Base-by-base conservation (phyloP, 1,284 basidiomycete genomes). In the Dichomitus squalens region DNA sequence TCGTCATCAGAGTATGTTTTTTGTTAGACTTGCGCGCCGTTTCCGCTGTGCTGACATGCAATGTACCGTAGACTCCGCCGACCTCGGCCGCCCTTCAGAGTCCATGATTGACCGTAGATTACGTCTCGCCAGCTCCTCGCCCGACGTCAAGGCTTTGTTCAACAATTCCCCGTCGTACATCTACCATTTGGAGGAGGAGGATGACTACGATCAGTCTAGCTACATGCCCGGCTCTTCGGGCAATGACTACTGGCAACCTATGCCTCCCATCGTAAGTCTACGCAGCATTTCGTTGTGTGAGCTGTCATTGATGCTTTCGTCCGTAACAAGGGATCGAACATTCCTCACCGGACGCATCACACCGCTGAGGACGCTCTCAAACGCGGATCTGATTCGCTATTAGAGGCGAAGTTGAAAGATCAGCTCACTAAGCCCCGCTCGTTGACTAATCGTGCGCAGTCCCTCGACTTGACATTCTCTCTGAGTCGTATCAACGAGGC, bases 131-230 rank as follows among this genome's bases (percentile, higher is more conserved):
- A 92, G 87, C 64, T 94, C 93, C 8, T 92, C 95, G 3, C 93
- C 94, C 0, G 94, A 98, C 68, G 95, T 98, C 58, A 98, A 98
- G 75, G 95, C 96, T 0, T 74, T 98, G 59, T 98, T 98, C 76
- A 93, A 86, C 60, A 80, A 92, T 68, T 85, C 87, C 2, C 86
- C 88, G 33, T 80, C 86, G 9, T 90, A 89, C 66, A 85, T 91
- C 61, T 90, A 90, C 66, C 85, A 88, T 64, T 75, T 90, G 4
- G 88, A 91, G 58, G 85, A 89, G 57, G 84, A 89, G 55, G 88
- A 76, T 21, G 72, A 72, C 51, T 68, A 69, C 49, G 73, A 87
- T 59, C 84, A 83, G 63, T 73, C 80, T 9, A 80, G 77, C 48
- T 88, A 85, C 64, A 70, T 82, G 34, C 74, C 81, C 40, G 80